These are phyloP conservation scores for Rhynchosporium agropyri DNA, from an alignment of 2,329 filamentous ascomycete species.

Conservation along the genomic window DNA sequence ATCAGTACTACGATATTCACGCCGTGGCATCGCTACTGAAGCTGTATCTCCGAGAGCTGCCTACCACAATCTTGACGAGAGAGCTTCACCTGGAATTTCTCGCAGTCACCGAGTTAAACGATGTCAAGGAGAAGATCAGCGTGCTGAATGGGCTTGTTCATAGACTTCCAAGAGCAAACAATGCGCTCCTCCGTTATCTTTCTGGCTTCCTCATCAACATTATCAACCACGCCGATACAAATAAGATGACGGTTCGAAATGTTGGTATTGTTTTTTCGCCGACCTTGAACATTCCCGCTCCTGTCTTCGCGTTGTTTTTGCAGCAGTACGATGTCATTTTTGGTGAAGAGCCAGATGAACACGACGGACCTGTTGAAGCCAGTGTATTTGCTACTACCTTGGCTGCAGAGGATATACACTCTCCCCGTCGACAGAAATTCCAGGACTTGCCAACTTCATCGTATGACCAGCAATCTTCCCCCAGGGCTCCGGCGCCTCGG, in stretches of 20 bases:
- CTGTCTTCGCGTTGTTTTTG: slow-evolving; percentile 90
- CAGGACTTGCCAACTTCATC: slow-evolving; percentile 66
- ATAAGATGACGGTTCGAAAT: slow-evolving; percentile 98
- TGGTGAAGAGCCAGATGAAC: slow-evolving; percentile 67
- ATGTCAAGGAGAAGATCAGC: slow-evolving; percentile 74
- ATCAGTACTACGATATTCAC: slow-evolving; percentile 91
- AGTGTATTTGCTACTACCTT: slow-evolving; percentile 46
- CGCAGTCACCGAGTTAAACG: slow-evolving; percentile 76
- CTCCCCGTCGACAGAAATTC: slow-evolving; percentile 67
- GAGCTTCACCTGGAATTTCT: slow-evolving; percentile 91
- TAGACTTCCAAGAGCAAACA: slow-evolving; percentile 77
- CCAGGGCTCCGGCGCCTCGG: slow-evolving; percentile 43
- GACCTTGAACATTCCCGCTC: slow-evolving; percentile 92
- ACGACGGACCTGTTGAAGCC: slow-evolving; percentile 56
- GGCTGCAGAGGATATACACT: slow-evolving; percentile 61
- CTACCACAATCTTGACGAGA: slow-evolving; percentile 85
- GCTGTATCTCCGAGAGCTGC: slow-evolving; percentile 88
- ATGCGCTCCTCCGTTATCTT: slow-evolving; percentile 79
- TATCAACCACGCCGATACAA: slow-evolving; percentile 83
- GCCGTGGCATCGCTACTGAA: slow-evolving; percentile 94
- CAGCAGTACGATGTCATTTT: slow-evolving; percentile 91
- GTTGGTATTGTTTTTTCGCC: slow-evolving; percentile 98
- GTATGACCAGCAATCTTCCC: slow-evolving; percentile 60
- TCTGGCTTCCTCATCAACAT: slow-evolving; percentile 89
- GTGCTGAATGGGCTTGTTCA: slow-evolving; percentile 79